These are phyloP conservation scores for Pleurotus eryngii DNA, from an alignment of 768 basidiomycete genomes.

Conservation along the genomic window DNA sequence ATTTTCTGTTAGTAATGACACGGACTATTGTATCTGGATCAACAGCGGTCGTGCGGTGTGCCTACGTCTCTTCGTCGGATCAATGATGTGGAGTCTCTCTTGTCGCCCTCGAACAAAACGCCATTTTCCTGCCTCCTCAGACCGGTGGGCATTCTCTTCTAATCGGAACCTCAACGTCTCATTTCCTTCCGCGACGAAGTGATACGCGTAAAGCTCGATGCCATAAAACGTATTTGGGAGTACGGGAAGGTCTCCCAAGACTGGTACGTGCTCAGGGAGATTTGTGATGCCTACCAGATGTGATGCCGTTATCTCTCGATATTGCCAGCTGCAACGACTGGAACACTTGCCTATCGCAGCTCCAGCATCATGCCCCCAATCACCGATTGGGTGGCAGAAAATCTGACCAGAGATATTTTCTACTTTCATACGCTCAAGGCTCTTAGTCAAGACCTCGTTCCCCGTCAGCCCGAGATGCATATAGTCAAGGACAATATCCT, in stretches of 20 bases:
- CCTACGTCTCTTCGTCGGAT: constrained; percentile 13
- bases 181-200: constrained; percentile 46
- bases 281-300: constrained; percentile 37
- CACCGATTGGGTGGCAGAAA: constrained; percentile 53
- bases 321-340: neutral
- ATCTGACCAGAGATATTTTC: constrained; percentile 47
- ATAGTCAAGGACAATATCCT: constrained; percentile 42
- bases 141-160: constrained; percentile 45
- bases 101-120: constrained; percentile 48
- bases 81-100: constrained; percentile 43
- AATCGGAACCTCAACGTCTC: constrained; percentile 41
- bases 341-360: constrained; percentile 39
- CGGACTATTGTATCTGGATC: constrained; percentile 2
- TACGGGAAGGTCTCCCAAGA: constrained; percentile 44
- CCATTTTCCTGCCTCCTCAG: constrained; percentile 34
- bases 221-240: constrained; percentile 50
- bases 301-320: neutral
- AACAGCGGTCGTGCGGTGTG: neutral
- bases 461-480: constrained; percentile 46
- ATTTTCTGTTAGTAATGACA: neutral
- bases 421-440: constrained; percentile 39
- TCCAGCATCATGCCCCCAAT: constrained; percentile 53
- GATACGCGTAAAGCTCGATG: constrained; percentile 50
- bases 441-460: constrained; percentile 39
- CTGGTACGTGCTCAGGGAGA: constrained; percentile 40